Evolutionary conservation across 805 yeast genomes (phyloP), one percentile per base, ranked within the genome.

Genomic region (Schwanniomyces pseudopolymorphus): DNA sequence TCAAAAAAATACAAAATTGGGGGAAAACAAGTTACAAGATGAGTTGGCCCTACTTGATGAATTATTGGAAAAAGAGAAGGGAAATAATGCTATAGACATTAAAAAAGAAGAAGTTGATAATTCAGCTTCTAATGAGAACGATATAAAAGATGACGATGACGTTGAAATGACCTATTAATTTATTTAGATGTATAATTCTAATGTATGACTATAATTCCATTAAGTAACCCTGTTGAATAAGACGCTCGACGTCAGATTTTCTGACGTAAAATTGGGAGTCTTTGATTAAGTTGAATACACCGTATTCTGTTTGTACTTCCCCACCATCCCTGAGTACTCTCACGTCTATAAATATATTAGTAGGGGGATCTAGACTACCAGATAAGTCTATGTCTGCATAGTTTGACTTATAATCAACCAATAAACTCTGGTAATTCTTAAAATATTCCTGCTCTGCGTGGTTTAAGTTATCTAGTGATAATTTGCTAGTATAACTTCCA

Each of bases 251-350:
- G 59, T 94, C 99, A 0, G 94, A 85, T 55, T 89, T 92, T 48
- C 99, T 75, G 16, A 92, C 97, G 60, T 87, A 92, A 60, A 92
- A 91, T 60, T 94, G 98, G 2, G 96, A 87, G 63, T 92, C 92
- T 59, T 91, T 92, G 2, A 95, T 88, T 53, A 94, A 70, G 57
- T 91, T 91, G 69, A 94, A 90, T 3, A 89, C 96, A 19, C 97
- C 99, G 57, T 92, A 92, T 63, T 92, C 99, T 0, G 99, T 94
- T 60, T 91, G 97, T 28, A 92, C 89, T 61, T 94, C 98, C 1
- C 99, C 99, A 0, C 96, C 97, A 58, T 92, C 96, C 61, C 87
- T 87, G 43, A 92, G 67, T 6, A 92, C 98, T 47, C 99, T 72
- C 4, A 94, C 98, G 59, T 92, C 99, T 8, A 92, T 87, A 56